Evolutionary conservation across 2,329 filamentous ascomycete species (phyloP).

Genomic region (Ophiocordyceps sinensis): DNA sequence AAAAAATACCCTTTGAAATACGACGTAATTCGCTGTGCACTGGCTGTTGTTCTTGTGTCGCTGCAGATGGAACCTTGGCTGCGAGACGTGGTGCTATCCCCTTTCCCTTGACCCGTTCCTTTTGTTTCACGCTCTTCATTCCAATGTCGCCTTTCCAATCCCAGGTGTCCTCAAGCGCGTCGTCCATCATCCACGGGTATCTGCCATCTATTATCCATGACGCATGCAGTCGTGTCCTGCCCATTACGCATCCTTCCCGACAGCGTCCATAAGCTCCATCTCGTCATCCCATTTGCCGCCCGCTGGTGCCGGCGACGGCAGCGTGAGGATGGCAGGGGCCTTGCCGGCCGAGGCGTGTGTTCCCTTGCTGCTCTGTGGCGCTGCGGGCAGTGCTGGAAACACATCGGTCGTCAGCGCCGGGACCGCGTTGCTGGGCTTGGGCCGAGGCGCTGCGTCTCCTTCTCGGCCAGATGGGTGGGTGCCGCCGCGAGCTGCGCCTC

Average conservation of each 20-base stretch:
- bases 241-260: slow-evolving; percentile 6
- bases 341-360: slow-evolving; percentile 4
- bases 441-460: slow-evolving; percentile 5
- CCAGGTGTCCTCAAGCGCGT: too few species aligned
- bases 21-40: too few species aligned
- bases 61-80: too few species aligned
- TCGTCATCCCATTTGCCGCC: slow-evolving; percentile 42
- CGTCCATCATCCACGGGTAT: too few species aligned
- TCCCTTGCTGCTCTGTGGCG: slow-evolving; percentile 8
- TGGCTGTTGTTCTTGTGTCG: too few species aligned
- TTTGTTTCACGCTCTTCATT: too few species aligned
- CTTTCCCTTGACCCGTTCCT: too few species aligned
- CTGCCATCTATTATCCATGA: too few species aligned
- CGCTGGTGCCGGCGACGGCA: slow-evolving; percentile 13
- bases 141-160: too few species aligned
- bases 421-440: background rate
- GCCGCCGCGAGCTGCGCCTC: slow-evolving; percentile 16
- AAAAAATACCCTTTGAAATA: too few species aligned
- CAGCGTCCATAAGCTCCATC: slow-evolving; percentile 35
- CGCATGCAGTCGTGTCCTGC: background rate
- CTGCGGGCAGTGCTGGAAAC: slow-evolving; percentile 20
- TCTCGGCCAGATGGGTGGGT: slow-evolving; percentile 5
- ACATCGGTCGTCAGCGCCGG: slow-evolving; percentile 16
- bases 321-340: slow-evolving; percentile 5
- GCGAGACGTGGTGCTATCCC: too few species aligned